phyloP scores from a whole-genome alignment of 345 rosid genomes.

The Psidium friedrichsthalianum region DNA sequence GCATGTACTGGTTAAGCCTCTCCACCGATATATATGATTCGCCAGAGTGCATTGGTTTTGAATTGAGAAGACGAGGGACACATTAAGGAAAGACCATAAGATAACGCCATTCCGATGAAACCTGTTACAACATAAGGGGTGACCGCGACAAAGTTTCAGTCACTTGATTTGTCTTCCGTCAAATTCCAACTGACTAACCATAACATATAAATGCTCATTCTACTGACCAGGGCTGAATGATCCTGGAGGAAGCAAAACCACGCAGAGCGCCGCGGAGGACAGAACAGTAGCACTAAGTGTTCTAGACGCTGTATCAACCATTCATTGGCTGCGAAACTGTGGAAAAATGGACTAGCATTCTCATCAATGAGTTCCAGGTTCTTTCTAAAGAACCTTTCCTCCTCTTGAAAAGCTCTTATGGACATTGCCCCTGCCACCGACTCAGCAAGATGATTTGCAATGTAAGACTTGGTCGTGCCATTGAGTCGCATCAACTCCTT shows the following conservation, averaged over 20 bases:
- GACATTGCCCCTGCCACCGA: conserved; percentile 86
- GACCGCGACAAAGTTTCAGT: neutral
- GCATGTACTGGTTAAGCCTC: conserved; percentile 88
- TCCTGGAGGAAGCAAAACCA: conserved; percentile 91
- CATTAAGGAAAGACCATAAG: conserved; percentile 87
- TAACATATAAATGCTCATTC: too few relatives aligned
- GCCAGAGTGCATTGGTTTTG: conserved; percentile 84
- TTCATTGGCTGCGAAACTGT: conserved; percentile 79
- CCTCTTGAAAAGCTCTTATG: conserved; percentile 82
- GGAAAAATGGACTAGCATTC: conserved; percentile 90
- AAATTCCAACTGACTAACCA: neutral
- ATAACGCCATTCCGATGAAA: conserved; percentile 95
- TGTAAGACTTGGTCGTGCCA: conserved; percentile 83
- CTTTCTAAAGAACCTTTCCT: conserved; percentile 71
- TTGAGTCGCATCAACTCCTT: conserved; percentile 88
- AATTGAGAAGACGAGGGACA: conserved; percentile 62
- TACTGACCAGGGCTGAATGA: conserved; percentile 74
- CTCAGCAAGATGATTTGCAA: conserved; percentile 92
- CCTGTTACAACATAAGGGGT: conserved; percentile 34
- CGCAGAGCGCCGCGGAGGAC: conserved; percentile 81
- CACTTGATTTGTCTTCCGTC: neutral
- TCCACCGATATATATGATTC: conserved; percentile 87
- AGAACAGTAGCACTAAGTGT: conserved; percentile 60
- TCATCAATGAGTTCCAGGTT: conserved; percentile 59
- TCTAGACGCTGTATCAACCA: conserved; percentile 92